Conservation (phyloP, 1,139 yeast genomes). For the Zygoascus meyerae region DNA sequence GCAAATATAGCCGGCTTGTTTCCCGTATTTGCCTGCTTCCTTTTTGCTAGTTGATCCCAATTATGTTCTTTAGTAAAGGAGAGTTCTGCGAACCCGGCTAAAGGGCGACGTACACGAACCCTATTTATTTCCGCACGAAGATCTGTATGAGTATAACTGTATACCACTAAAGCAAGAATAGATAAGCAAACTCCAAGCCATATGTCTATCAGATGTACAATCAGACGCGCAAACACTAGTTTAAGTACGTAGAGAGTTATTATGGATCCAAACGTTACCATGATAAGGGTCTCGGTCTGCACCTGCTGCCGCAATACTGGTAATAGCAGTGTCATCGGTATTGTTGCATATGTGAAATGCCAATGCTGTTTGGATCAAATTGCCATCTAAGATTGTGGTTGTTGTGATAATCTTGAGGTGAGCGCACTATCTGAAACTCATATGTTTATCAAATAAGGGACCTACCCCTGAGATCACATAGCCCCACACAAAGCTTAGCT, state of each 20-base stretch:
- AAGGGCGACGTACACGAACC: slow-evolving; percentile 10
- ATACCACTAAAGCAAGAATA: slow-evolving; percentile 15
- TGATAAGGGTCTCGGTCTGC: slow-evolving; percentile 19
- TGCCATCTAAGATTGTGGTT: too few relatives aligned
- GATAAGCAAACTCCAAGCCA: slow-evolving; percentile 20
- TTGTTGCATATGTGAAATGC: not conserved
- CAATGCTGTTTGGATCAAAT: too few relatives aligned
- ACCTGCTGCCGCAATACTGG: slow-evolving; percentile 17
- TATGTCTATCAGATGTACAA: slow-evolving; percentile 21
- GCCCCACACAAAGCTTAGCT: too few relatives aligned
- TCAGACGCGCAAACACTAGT: slow-evolving; percentile 18
- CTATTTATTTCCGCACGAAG: slow-evolving; percentile 9
- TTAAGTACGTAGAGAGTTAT: slow-evolving; percentile 19
- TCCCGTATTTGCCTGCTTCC: slow-evolving; percentile 20
- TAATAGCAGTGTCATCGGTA: slow-evolving; percentile 7
- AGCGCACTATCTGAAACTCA: too few relatives aligned
- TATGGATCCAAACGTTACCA: slow-evolving; percentile 18
- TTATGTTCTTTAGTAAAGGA: slow-evolving; percentile 19
- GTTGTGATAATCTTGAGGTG: too few relatives aligned
- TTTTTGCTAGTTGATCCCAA: slow-evolving; percentile 23
- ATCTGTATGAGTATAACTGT: slow-evolving; percentile 18
- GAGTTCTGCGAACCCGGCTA: slow-evolving; percentile 13
- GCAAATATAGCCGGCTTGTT: slow-evolving; percentile 35
- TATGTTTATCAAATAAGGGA: too few relatives aligned
- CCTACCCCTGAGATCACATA: too few relatives aligned